phyloP scores from a whole-genome alignment of 108 stramenopile species.

The Skeletonema menzelii region DNA sequence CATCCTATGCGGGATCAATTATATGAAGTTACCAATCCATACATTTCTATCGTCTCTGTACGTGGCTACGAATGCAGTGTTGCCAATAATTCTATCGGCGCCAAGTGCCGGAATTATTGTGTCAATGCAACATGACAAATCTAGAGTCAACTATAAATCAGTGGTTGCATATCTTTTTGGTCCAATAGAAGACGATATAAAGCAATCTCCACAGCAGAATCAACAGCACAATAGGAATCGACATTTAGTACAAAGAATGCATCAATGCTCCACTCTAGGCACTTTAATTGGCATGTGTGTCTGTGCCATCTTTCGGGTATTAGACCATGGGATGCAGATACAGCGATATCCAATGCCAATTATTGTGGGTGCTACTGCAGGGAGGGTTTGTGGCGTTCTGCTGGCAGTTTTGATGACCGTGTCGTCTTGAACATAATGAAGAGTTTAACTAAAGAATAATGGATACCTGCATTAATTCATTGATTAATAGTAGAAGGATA shows the following conservation, averaged over 20 bases:
- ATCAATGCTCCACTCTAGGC: slow-evolving; percentile 16
- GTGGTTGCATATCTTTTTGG: slow-evolving; percentile 7
- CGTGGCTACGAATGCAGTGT: slow-evolving; percentile 11
- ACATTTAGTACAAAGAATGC: background rate
- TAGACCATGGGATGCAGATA: slow-evolving; percentile 69
- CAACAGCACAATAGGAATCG: background rate
- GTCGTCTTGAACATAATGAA: too few relatives aligned
- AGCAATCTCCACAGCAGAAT: background rate
- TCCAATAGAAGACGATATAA: background rate
- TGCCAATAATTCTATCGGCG: slow-evolving; percentile 1
- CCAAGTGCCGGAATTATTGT: background rate
- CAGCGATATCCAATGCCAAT: slow-evolving; percentile 76
- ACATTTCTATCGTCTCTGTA: slow-evolving; percentile 26
- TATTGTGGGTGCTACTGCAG: slow-evolving; percentile 57
- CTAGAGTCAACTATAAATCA: background rate
- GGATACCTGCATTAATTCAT: too few relatives aligned
- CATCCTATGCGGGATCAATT: slow-evolving; percentile 25
- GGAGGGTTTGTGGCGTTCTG: slow-evolving; percentile 26
- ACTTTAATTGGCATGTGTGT: slow-evolving; percentile 19
- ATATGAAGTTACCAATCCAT: slow-evolving; percentile 12
- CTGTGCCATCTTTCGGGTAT: slow-evolving; percentile 42
- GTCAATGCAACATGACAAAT: background rate
- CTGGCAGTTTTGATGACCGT: slow-evolving; percentile 12
- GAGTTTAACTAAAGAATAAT: too few relatives aligned
- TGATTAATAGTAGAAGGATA: too few relatives aligned